phyloP scores from a whole-genome alignment of 73 alveolate genomes.

The Paramecium caudatum region DNA sequence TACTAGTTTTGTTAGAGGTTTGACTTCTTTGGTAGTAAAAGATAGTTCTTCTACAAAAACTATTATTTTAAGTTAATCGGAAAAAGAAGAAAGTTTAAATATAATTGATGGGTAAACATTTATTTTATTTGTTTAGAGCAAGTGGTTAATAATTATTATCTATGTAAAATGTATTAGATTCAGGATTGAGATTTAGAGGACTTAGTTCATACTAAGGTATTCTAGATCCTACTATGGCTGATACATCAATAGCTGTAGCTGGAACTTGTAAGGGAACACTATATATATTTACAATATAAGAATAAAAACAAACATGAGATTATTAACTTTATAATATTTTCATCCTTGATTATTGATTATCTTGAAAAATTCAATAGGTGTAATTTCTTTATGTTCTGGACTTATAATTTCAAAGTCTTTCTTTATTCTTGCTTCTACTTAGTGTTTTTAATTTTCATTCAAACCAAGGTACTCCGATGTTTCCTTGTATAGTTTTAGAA shows the following conservation, averaged over 20 bases:
- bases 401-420: conserved; percentile 57
- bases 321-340: not conserved
- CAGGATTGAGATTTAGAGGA: conserved; percentile 59
- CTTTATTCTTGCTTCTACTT: conserved; percentile 54
- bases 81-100: conserved; percentile 17
- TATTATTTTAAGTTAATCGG: conserved; percentile 30
- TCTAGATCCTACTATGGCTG: not conserved
- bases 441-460: not conserved
- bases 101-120: conserved; percentile 41
- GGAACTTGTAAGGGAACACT: conserved; percentile 61
- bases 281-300: not conserved
- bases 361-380: conserved; percentile 64
- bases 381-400: conserved; percentile 63
- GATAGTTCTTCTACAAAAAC: conserved; percentile 51
- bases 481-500: conserved; percentile 1
- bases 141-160: conserved; percentile 13
- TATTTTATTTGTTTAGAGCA: not conserved
- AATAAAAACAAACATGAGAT: not conserved
- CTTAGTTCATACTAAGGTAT: conserved; percentile 33
- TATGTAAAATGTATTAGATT: conserved; percentile 22
- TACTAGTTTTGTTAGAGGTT: conserved; percentile 57
- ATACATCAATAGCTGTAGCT: conserved; percentile 59
- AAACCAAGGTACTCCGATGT: conserved; percentile 17
- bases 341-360: conserved; percentile 25
- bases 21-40: conserved; percentile 37